Base-by-base conservation (phyloP, 2,329 filamentous ascomycete species). In the Cladosporium sp. region DNA sequence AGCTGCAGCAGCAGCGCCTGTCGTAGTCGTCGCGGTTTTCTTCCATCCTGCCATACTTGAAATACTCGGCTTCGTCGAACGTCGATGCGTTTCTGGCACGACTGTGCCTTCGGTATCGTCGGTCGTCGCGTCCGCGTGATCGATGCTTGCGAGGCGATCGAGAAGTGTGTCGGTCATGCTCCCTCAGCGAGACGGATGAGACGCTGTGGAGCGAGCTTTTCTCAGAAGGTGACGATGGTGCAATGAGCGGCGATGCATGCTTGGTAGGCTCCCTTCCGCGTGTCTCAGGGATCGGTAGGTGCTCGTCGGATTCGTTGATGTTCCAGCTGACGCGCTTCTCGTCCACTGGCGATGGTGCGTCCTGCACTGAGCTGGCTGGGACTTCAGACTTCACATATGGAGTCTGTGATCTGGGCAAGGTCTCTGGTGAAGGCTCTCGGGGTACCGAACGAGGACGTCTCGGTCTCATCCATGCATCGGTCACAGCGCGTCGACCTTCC, bases 401-500 rank as follows among this genome's bases (percentile, higher is more conserved):
- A 28, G 35, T 16, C 16, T 38, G 13, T 38, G 35, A 8, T 38
- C 35, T 38, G 10, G 13, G 14, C 8, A 14, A 16, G 8, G 35
- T n/a, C 35, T 38, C 35, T 14, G 16, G 8, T 38, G 35, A 9
- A 13, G 46, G n/a, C 5, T 28, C 28, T 16, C 34, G 46, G 9
- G 33, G 9, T 8, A 19, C 28, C 8, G 48, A 50, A n/a, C 22
- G 46, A 48, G 40, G 48, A 11, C 13, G 40, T 31, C 40, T 35
- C 4, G 48, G 48, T 9, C 32, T 16, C 33, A 8, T 50, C 48
- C 48, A 50, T 18, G 35, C 38, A 11, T 50, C 41, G 4, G 38
- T 50, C 32, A 50, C n/a, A n/a, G 48, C 40, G 11, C 48, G 48
- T 35, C 48, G 48, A 5, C 43, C 48, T 35, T 50, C 48, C 48